These are phyloP conservation scores for Senna tora DNA, from an alignment of 306 rosid species.

Conservation along the genomic window DNA sequence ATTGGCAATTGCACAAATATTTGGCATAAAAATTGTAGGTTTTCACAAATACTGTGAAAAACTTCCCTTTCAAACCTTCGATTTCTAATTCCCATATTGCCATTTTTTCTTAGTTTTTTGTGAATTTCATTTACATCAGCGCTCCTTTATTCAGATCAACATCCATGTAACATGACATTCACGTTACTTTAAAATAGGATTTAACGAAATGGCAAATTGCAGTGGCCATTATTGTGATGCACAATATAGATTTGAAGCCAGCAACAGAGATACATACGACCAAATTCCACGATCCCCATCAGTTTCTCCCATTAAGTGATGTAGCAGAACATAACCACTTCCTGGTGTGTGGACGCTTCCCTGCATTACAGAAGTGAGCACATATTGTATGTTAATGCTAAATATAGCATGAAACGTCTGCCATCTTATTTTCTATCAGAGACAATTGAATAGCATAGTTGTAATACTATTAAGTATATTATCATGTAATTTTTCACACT, in stretches of 20 bases:
- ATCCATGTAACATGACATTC: constrained; percentile 14
- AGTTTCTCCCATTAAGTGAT: constrained; percentile 98
- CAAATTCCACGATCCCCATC: constrained; percentile 90
- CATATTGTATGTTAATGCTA: constrained; percentile 2
- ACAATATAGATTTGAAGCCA: constrained; percentile 41
- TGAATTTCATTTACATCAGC: constrained; percentile 9
- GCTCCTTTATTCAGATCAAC: constrained; percentile 19
- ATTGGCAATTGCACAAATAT: neutral
- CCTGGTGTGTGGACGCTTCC: constrained; percentile 86
- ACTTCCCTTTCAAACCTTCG: neutral
- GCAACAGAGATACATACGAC: constrained; percentile 77
- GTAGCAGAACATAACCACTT: constrained; percentile 95
- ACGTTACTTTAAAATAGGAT: constrained; percentile 19
- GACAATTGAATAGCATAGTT: constrained; percentile 32
- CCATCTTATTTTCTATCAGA: constrained; percentile 6
- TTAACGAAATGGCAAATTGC: constrained; percentile 36
- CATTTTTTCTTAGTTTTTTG: constrained; percentile 3
- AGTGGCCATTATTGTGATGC: constrained; percentile 30
- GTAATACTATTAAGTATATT: constrained; percentile 12
- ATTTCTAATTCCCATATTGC: neutral
- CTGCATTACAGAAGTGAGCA: constrained; percentile 48
- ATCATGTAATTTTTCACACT: constrained; percentile 12
- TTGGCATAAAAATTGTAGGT: neutral
- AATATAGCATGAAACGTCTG: constrained; percentile 14
- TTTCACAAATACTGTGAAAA: neutral